Evolutionary conservation across 345 rosid genomes (phyloP).

Genomic region (Boechera divaricarpa): DNA sequence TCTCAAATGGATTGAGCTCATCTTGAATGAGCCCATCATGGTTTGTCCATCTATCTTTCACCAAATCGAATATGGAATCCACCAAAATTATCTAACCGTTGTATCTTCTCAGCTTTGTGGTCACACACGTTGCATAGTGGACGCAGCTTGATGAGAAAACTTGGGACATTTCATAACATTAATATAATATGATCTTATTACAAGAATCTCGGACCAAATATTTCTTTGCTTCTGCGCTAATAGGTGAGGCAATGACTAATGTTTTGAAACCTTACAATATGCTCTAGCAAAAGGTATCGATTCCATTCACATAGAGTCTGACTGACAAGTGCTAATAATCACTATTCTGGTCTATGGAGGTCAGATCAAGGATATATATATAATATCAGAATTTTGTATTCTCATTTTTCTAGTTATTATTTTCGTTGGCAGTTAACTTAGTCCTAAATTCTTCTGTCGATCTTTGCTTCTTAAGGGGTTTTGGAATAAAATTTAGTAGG

Average conservation of each 20-base stretch:
- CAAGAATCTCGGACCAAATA: neutral
- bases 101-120: neutral
- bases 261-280: neutral
- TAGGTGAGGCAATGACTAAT: neutral
- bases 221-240: neutral
- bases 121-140: neutral
- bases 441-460: neutral
- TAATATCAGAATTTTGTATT: neutral
- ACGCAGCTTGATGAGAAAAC: no score
- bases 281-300: neutral
- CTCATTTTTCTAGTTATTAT: neutral
- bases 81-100: neutral
- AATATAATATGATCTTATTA: neutral
- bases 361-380: neutral
- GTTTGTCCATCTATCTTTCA: neutral
- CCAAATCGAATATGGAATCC: neutral
- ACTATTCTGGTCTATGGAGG: neutral
- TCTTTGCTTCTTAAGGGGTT: neutral
- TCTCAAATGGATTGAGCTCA: conserved; percentile 5
- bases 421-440: neutral
- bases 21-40: conserved; percentile 2
- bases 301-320: neutral
- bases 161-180: neutral
- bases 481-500: neutral
- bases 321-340: neutral